Conservation (phyloP, 1,139 yeast species). For the Hyphopichia pseudoburtonii region DNA sequence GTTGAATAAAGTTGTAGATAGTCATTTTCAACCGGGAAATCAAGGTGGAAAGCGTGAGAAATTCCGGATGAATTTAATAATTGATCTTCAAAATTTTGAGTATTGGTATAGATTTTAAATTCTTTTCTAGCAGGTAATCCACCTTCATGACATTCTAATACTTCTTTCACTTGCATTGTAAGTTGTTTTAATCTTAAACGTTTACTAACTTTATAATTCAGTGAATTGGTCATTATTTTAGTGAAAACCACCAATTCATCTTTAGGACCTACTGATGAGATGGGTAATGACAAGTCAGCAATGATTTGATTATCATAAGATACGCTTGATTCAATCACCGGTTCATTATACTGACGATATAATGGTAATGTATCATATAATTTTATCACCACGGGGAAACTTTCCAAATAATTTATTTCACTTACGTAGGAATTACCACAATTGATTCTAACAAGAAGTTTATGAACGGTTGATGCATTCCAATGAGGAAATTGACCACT, state of each 20-base stretch:
- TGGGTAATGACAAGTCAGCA: slow-evolving; percentile 43
- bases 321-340: slow-evolving; percentile 37
- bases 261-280: slow-evolving; percentile 50
- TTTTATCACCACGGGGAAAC: slow-evolving; percentile 49
- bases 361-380: slow-evolving; percentile 54
- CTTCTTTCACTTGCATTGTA: slow-evolving; percentile 51
- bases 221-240: slow-evolving; percentile 37
- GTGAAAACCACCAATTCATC: slow-evolving; percentile 43
- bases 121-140: slow-evolving; percentile 43
- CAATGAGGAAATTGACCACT: slow-evolving; percentile 41
- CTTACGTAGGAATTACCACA: slow-evolving; percentile 32
- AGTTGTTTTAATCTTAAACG: slow-evolving; percentile 45
- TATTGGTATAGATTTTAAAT: slow-evolving; percentile 28
- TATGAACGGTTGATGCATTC: slow-evolving; percentile 42
- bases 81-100: slow-evolving; percentile 22
- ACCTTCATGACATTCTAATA: slow-evolving; percentile 48
- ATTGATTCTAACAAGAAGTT: slow-evolving; percentile 32
- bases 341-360: slow-evolving; percentile 54
- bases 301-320: slow-evolving; percentile 44
- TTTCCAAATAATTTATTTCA: slow-evolving; percentile 32
- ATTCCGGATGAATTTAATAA: slow-evolving; percentile 34
- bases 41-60: slow-evolving; percentile 24
- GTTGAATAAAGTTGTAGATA: slow-evolving; percentile 28
- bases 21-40: slow-evolving; percentile 41
- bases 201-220: slow-evolving; percentile 32